Base-by-base conservation (phyloP, 257 asterid genomes). In the Lycium ferocissimum region DNA sequence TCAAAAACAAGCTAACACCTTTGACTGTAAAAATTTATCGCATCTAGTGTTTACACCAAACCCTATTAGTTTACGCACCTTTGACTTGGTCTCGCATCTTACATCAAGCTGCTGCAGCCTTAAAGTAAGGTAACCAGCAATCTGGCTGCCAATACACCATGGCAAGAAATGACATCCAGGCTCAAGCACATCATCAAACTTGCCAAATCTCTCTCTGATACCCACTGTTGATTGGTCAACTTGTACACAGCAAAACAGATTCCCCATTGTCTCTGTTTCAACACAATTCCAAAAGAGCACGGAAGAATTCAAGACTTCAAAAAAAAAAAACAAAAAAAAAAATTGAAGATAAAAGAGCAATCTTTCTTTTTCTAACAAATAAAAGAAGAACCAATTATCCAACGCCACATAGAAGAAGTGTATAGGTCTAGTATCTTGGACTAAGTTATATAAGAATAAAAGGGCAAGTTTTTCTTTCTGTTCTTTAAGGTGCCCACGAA, bases 131-230 rank as follows among this genome's bases (percentile, higher is more conserved):
- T 86, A 37, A n/a, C 92, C 92, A 18, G 91, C 89, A 67, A 90
- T 22, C 82, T 81, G 84, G 17, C 84, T 80, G 3, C 92, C 92
- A 5, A 85, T 5, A 63, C 90, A 90, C 92, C 91, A 90, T n/a
- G 91, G 92, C 79, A 90, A 84, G 85, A 84, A 90, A 85, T 90
- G 92, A 80, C 92, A 90, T 51, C 92, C 92, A 72, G 92, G 91
- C 59, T 88, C 85, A 37, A 90, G 91, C 61, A 90, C 90, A 6
- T 87, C 86, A 49, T 90, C 84, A 83, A 88, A 90, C 89, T 85
- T 86, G 20, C 91, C 92, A 79, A 90, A 90, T 33, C 40, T 82
- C 79, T 90, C 92, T 75, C 58, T 88, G 62, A 90, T 83, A 37
- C 89, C 88, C 72, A 88, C 89, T 0, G 88, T 86, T 35, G 92